Evolutionary conservation across 202 grass and related monocot species (phyloP).

Genomic region (Zoysia matrella): DNA sequence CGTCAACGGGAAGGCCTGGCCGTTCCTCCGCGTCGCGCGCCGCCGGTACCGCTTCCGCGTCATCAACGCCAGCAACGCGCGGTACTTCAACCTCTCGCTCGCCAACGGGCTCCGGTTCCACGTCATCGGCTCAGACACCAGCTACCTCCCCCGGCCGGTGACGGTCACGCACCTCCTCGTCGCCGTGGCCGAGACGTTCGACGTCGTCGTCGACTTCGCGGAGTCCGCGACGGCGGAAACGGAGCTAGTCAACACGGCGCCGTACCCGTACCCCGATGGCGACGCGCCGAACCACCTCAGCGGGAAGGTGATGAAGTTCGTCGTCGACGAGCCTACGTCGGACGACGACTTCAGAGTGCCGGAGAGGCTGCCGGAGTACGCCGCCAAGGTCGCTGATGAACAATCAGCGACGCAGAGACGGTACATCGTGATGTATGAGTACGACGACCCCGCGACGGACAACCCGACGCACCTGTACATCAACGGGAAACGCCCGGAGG

Average conservation of each 20-base stretch:
- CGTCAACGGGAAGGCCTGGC: conserved; percentile 80
- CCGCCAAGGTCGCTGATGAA: conserved; percentile 22
- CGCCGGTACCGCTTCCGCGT: conserved; percentile 80
- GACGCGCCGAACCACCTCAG: conserved; percentile 16
- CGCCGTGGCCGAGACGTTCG: conserved; percentile 62
- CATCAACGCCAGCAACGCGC: conserved; percentile 85
- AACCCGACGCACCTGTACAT: conserved; percentile 73
- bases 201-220: conserved; percentile 45
- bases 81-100: conserved; percentile 75
- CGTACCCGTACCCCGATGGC: conserved; percentile 44
- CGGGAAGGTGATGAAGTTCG: conserved; percentile 48
- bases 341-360: conserved; percentile 54
- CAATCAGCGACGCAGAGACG: conserved; percentile 22
- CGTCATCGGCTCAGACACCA: conserved; percentile 70
- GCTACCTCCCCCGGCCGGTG: conserved; percentile 53
- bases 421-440: conserved; percentile 74
- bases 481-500: conserved; percentile 58
- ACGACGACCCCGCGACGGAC: conserved; percentile 40
- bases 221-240: neutral
- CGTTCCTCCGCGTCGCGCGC: conserved; percentile 58
- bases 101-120: conserved; percentile 51
- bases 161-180: conserved; percentile 35
- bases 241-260: conserved; percentile 59
- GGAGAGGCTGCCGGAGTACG: conserved; percentile 19
- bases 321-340: conserved; percentile 13